phyloP scores from a whole-genome alignment of 2,329 filamentous ascomycete species.

The Xylaria sp. region DNA sequence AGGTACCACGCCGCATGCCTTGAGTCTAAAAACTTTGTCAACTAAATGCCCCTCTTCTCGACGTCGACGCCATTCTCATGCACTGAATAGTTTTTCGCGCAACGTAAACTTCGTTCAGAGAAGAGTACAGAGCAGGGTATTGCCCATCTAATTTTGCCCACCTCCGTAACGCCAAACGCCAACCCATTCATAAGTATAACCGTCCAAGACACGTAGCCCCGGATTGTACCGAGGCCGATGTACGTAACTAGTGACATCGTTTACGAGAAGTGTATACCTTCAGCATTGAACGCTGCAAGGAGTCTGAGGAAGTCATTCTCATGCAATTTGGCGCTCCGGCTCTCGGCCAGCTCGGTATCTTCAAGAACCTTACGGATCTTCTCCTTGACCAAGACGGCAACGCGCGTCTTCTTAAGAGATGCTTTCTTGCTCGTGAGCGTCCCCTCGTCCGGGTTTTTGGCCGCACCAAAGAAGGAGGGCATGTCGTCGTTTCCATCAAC shows the following conservation, averaged over 20 bases:
- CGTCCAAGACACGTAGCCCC: not conserved
- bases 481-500: slow-evolving; percentile 66
- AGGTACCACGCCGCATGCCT: too few species aligned
- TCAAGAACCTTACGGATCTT: slow-evolving; percentile 88
- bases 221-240: not conserved
- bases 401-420: slow-evolving; percentile 70
- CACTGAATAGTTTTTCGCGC: not conserved
- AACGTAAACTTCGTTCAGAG: not conserved
- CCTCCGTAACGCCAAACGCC: slow-evolving; percentile 23
- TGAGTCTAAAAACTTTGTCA: too few species aligned
- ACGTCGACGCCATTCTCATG: not conserved
- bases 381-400: slow-evolving; percentile 79
- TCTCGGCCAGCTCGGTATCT: slow-evolving; percentile 79
- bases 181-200: not conserved
- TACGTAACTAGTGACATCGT: not conserved
- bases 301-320: slow-evolving; percentile 90
- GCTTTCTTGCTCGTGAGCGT: slow-evolving; percentile 68
- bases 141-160: slow-evolving; percentile 8
- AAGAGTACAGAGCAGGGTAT: slow-evolving; percentile 25
- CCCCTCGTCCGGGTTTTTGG: slow-evolving; percentile 48
- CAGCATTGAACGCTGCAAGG: slow-evolving; percentile 82
- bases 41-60: too few species aligned
- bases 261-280: slow-evolving; percentile 89
- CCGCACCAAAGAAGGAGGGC: slow-evolving; percentile 83
- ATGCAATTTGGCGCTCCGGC: slow-evolving; percentile 83